phyloP scores from a whole-genome alignment of 495 filamentous ascomycete genomes.

The Penicillium argentinense region DNA sequence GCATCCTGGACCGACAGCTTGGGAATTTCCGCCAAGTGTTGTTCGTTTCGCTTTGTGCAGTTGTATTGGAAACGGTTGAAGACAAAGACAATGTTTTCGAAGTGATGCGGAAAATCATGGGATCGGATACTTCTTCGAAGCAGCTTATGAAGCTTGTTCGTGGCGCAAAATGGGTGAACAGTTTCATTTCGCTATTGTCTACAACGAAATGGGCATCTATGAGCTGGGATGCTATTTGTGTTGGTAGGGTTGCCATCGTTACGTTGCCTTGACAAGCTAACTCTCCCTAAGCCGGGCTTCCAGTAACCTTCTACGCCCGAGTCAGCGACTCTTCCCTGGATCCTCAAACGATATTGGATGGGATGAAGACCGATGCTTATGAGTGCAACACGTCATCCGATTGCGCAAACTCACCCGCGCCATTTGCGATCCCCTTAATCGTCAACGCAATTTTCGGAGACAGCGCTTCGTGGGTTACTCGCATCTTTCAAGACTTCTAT shows the following conservation, averaged over 20 bases:
- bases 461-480: not conserved
- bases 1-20: not conserved
- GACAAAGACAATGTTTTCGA: not conserved
- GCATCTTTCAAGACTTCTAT: not conserved
- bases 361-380: not conserved
- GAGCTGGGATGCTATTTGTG: not conserved
- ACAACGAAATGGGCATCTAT: constrained; percentile 2
- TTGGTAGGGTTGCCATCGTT: not conserved
- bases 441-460: not conserved
- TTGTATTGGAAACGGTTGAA: not conserved
- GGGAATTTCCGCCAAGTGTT: not conserved
- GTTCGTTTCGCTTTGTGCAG: not conserved
- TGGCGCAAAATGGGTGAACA: constrained; percentile 2
- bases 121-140: not conserved
- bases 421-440: constrained; percentile 1
- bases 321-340: not conserved
- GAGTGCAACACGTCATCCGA: not conserved
- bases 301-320: not conserved
- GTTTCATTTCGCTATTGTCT: not conserved
- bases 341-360: not conserved
- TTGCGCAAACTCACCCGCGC: not conserved
- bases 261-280: constrained; percentile 2
- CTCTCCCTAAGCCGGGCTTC: not conserved
- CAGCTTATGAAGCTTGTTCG: constrained; percentile 2
- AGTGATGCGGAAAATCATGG: constrained; percentile 1